phyloP scores from a whole-genome alignment of 495 filamentous ascomycete genomes.

The Hypoxylon rickii region DNA sequence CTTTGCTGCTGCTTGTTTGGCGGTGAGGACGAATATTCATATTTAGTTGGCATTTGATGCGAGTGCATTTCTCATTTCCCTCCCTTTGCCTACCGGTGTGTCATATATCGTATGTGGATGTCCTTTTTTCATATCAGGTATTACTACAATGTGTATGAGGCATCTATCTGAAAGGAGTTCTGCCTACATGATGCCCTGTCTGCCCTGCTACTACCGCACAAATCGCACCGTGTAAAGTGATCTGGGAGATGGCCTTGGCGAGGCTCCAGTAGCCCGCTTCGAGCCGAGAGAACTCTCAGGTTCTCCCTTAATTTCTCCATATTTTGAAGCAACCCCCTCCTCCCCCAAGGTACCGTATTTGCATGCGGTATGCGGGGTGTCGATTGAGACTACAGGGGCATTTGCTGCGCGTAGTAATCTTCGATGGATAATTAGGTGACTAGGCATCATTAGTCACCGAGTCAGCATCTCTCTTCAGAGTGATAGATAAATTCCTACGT shows the following conservation, averaged over 20 bases:
- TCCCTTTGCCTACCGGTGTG: slow-evolving; percentile 9
- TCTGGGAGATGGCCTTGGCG: slow-evolving; percentile 29
- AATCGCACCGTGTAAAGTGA: slow-evolving; percentile 8
- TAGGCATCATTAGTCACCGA: slow-evolving; percentile 26
- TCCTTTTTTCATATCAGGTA: slow-evolving; percentile 30
- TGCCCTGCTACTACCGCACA: slow-evolving; percentile 11
- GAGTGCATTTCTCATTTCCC: too few species aligned
- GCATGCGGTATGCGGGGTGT: slow-evolving; percentile 32
- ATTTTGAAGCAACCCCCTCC: slow-evolving; percentile 2
- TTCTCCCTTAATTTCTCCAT: slow-evolving; percentile 31
- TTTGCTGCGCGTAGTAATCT: slow-evolving; percentile 33
- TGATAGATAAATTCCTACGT: slow-evolving; percentile 7
- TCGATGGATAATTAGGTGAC: slow-evolving; percentile 15
- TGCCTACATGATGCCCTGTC: slow-evolving; percentile 7
- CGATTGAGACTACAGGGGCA: slow-evolving; percentile 12
- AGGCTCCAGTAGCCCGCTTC: slow-evolving; percentile 26
- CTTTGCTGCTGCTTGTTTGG: neutral
- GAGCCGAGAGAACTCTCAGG: slow-evolving; percentile 26
- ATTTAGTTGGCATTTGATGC: too few species aligned
- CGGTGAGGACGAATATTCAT: slow-evolving; percentile 25
- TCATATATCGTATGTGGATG: slow-evolving; percentile 16
- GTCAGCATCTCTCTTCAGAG: slow-evolving; percentile 4
- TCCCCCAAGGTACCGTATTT: slow-evolving; percentile 6
- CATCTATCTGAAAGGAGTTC: neutral
- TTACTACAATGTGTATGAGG: slow-evolving; percentile 23